Base-by-base conservation (phyloP, 1,139 yeast species). In the Kodamaea derodonti region DNA sequence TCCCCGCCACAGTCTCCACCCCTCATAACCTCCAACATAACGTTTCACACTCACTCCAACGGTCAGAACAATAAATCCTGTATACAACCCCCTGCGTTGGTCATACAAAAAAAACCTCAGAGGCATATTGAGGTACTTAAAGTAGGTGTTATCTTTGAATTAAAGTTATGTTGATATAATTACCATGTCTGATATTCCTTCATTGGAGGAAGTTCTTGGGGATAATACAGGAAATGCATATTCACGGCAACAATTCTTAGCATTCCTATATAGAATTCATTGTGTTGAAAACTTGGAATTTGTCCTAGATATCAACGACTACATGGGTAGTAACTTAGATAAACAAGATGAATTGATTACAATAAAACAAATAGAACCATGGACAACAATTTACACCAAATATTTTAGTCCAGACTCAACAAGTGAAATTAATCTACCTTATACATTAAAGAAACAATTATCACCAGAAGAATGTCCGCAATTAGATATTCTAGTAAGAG, bases 211-310 rank as follows among this genome's bases (percentile, higher is more conserved):
- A 24, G 26, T 24, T 6, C 26, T 24, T 24, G 26, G 26, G 7
- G n/a, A n/a, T 6, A 14, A 12, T 14, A 14, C 17, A 8, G 15
- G 8, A 13, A 5, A 14, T 14, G 13, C 26, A 9, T 29, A 29
- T 14, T 16, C 32, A 28, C 30, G 34, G 12, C 35, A 29, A 12
- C 50, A 53, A 29, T 65, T 65, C 37, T 37, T 53, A 18, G 48
- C 48, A 32, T 65, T 50, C 39, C 53, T 65, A 29, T 37, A 46
- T 23, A 40, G 48, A 22, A 53, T 55, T 20, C 71, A 65, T 41
- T 63, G 70, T 45, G 45, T 58, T 29, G 72, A 65, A 38, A 65
- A 65, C 45, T 52, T 57, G 31, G 66, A 63, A 42, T 65, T 62
- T 34, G 46, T 65, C 11, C 37, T 56, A 28, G 65, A 61, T 32